Evolutionary conservation across 2,329 filamentous ascomycete species (phyloP).

Genomic region (Capronia coronata): DNA sequence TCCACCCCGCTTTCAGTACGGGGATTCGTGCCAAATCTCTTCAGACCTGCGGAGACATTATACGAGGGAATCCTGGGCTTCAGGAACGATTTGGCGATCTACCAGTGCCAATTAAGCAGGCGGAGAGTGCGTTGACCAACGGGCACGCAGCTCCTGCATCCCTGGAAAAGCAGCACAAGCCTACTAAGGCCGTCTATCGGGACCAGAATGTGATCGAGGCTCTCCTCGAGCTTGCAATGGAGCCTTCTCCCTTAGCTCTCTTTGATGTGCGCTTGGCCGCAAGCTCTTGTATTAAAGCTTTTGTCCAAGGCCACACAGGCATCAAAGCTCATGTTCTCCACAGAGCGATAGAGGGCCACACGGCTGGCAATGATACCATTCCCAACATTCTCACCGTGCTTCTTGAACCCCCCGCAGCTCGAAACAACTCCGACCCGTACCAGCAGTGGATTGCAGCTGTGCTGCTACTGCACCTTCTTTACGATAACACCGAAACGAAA

Average conservation of each 20-base stretch:
- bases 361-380: constrained; percentile 68
- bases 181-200: constrained; percentile 9
- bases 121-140: constrained; percentile 30
- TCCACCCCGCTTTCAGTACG: constrained; percentile 63
- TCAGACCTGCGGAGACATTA: constrained; percentile 77
- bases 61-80: constrained; percentile 68
- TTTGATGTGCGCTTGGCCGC: constrained; percentile 79
- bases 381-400: constrained; percentile 84
- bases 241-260: constrained; percentile 57
- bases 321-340: constrained; percentile 80
- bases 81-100: constrained; percentile 88
- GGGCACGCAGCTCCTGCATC: constrained; percentile 29
- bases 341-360: constrained; percentile 82
- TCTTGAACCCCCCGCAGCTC: constrained; percentile 57
- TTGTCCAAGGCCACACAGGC: constrained; percentile 73
- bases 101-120: constrained; percentile 53
- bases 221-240: constrained; percentile 73
- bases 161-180: constrained; percentile 10
- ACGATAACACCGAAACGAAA: constrained; percentile 74
- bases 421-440: constrained; percentile 70
- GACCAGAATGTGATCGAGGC: constrained; percentile 79
- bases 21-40: constrained; percentile 82
- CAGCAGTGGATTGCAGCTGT: constrained; percentile 84
- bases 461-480: constrained; percentile 77
- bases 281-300: constrained; percentile 86